phyloP scores from a whole-genome alignment of 1,139 yeast genomes.

The Pichia sp. region DNA sequence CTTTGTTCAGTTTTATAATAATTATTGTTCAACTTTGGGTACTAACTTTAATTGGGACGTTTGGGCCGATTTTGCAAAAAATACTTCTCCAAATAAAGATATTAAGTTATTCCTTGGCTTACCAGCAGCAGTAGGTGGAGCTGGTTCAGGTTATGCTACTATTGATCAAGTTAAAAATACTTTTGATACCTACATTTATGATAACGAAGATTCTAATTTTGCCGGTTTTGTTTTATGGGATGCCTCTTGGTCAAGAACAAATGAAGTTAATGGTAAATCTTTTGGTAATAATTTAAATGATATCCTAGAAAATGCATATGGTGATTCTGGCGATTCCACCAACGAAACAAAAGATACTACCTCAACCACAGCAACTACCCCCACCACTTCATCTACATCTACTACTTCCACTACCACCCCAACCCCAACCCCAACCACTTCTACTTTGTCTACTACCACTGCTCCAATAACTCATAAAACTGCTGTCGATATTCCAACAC shows the following conservation, averaged over 20 bases:
- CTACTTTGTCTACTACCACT: too few relatives aligned
- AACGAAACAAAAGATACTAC: conserved; percentile 16
- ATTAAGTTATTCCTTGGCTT: conserved; percentile 53
- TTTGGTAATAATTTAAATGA: conserved; percentile 39
- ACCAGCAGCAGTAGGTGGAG: conserved; percentile 43
- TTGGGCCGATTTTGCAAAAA: conserved; percentile 68
- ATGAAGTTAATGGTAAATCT: conserved; percentile 32
- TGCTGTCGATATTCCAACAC: neutral
- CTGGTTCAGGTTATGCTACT: conserved; percentile 54
- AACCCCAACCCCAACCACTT: conserved; percentile 1
- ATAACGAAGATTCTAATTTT: conserved; percentile 35
- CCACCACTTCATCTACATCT: conserved; percentile 16
- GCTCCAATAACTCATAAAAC: conserved; percentile 5
- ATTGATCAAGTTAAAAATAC: conserved; percentile 35
- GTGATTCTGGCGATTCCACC: conserved; percentile 17
- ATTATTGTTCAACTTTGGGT: conserved; percentile 56
- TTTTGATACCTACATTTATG: conserved; percentile 36
- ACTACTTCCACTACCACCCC: conserved; percentile 14
- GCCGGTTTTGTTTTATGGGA: conserved; percentile 94
- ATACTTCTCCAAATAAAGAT: conserved; percentile 58
- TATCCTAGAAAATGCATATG: conserved; percentile 25
- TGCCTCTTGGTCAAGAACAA: conserved; percentile 71
- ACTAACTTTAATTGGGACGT: conserved; percentile 74
- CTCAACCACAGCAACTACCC: conserved; percentile 21
- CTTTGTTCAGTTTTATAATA: conserved; percentile 89